phyloP scores from a whole-genome alignment of 768 basidiomycete genomes.

The Tulasnella sp. region DNA sequence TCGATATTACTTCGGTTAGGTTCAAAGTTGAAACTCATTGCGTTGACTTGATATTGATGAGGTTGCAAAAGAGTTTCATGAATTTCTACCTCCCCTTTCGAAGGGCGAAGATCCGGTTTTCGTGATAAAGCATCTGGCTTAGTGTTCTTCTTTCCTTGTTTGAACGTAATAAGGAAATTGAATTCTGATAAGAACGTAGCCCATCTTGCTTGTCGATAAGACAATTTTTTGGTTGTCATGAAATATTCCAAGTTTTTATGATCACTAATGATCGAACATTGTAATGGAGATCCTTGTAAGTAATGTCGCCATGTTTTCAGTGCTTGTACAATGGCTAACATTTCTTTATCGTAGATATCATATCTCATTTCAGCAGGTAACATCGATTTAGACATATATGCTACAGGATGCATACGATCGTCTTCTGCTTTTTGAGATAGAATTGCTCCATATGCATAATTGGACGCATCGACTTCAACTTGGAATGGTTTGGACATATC shows the following conservation, averaged over 20 bases:
- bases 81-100: not conserved
- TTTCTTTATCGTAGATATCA: slow-evolving; percentile 25
- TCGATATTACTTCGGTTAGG: not conserved
- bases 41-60: not conserved
- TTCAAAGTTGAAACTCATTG: not conserved
- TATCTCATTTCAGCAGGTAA: slow-evolving; percentile 17
- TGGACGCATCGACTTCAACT: not conserved
- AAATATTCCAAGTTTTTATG: slow-evolving; percentile 16
- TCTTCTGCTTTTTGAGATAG: slow-evolving; percentile 4
- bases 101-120: not conserved
- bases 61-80: not conserved
- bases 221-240: not conserved
- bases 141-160: not conserved
- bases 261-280: not conserved
- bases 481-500: not conserved
- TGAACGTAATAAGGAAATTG: not conserved
- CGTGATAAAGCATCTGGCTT: slow-evolving; percentile 7
- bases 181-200: not conserved
- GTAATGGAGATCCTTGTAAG: not conserved
- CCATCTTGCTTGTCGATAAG: not conserved
- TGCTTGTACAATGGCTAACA: slow-evolving; percentile 21
- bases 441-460: slow-evolving; percentile 1
- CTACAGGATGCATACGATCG: slow-evolving; percentile 7
- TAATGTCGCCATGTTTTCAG: slow-evolving; percentile 1
- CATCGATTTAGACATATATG: slow-evolving; percentile 10